Evolutionary conservation across 352 stramenopile genomes (phyloP).

Genomic region (Aphanomyces invadans): DNA sequence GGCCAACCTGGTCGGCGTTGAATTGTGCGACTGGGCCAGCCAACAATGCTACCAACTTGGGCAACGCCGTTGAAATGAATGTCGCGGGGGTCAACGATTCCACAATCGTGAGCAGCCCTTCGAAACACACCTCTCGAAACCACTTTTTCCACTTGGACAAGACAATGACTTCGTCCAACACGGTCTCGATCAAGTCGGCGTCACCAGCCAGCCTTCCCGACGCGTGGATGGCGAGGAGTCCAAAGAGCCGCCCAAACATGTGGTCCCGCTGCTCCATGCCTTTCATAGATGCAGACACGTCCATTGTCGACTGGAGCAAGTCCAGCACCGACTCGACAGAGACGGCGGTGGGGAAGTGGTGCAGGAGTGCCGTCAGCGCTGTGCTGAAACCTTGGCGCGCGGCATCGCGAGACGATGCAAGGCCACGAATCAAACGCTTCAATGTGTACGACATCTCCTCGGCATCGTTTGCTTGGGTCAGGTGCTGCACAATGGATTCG

Average conservation of each 20-base stretch:
- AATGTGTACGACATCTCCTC: constrained; percentile 83
- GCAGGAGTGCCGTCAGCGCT: constrained; percentile 63
- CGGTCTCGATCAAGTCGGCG: constrained; percentile 32
- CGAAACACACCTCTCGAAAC: constrained; percentile 72
- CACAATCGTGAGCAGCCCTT: constrained; percentile 55
- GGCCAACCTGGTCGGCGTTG: constrained; percentile 73
- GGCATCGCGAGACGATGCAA: constrained; percentile 82
- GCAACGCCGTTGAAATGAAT: constrained; percentile 29
- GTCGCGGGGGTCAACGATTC: constrained; percentile 37
- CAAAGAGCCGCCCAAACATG: constrained; percentile 87
- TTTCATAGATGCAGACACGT: constrained; percentile 79
- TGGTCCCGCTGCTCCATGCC: constrained; percentile 88
- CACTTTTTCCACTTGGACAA: constrained; percentile 79
- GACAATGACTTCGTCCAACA: constrained; percentile 38
- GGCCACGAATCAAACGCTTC: constrained; percentile 84
- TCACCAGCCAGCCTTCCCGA: constrained; percentile 44
- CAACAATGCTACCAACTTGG: constrained; percentile 32
- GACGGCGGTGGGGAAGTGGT: constrained; percentile 38
- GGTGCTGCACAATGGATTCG: constrained; percentile 47
- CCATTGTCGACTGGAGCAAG: constrained; percentile 65
- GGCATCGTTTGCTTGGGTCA: constrained; percentile 22
- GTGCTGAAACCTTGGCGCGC: constrained; percentile 86
- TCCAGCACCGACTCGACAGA: constrained; percentile 44
- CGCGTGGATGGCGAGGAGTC: constrained; percentile 71
- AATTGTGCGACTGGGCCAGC: constrained; percentile 37